Percentiles rank a stretch among this genome's conserved stretches.
Evolutionary conservation across 768 basidiomycete species (phyloP).

Genomic region (Coprinopsis marcescibilis): DNA sequence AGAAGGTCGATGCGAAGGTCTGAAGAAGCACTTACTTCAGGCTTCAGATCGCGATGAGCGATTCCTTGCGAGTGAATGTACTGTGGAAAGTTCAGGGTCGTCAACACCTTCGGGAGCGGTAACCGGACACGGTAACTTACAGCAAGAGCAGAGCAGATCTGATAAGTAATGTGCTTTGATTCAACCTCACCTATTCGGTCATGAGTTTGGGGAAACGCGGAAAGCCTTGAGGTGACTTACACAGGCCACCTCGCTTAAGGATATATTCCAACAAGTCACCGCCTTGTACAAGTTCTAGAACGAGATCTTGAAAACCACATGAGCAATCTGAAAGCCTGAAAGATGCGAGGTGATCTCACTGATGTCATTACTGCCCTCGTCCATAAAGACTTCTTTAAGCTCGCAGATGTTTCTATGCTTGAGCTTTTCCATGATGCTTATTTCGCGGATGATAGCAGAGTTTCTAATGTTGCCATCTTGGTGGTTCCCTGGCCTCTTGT

Average conservation of each 20-base stretch:
- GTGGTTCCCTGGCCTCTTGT: conserved; percentile 26
- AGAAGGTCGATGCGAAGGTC: background rate
- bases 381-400: conserved; percentile 70
- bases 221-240: conserved; percentile 33
- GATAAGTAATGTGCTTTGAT: conserved; percentile 66
- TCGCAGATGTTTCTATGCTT: conserved; percentile 81
- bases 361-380: conserved; percentile 47
- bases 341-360: conserved; percentile 36
- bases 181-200: conserved; percentile 38
- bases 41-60: conserved; percentile 91
- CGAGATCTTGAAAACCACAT: conserved; percentile 48
- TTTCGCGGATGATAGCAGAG: conserved; percentile 57
- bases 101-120: background rate
- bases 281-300: conserved; percentile 81
- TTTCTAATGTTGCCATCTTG: conserved; percentile 20
- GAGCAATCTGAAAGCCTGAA: conserved; percentile 9
- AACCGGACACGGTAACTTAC: conserved; percentile 31
- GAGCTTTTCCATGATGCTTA: conserved; percentile 70
- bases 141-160: conserved; percentile 76
- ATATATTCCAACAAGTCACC: conserved; percentile 87
- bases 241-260: conserved; percentile 48
- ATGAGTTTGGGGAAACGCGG: background rate
- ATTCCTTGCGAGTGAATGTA: conserved; percentile 75
- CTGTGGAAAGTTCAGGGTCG: conserved; percentile 22
- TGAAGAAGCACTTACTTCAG: conserved; percentile 46